Conservation (phyloP, 352 stramenopile genomes). For the Discostella stelligera region DNA sequence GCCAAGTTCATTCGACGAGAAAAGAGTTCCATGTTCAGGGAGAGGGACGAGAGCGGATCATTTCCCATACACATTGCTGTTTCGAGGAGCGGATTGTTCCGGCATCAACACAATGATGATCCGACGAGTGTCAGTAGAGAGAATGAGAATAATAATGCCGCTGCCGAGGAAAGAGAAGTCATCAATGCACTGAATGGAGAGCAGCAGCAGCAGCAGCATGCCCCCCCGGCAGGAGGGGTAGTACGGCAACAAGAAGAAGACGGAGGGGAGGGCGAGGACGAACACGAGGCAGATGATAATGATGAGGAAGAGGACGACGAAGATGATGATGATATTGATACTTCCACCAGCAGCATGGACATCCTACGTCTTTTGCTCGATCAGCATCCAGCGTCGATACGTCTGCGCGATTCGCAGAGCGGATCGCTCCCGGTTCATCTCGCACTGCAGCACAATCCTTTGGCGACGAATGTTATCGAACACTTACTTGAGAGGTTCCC, state of each 20-base stretch:
- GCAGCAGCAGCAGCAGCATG: not conserved
- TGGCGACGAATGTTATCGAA: constrained; percentile 24
- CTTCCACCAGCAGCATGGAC: constrained; percentile 23
- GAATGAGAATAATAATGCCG: not conserved
- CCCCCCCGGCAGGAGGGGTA: not conserved
- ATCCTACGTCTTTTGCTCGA: constrained; percentile 39
- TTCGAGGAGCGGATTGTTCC: constrained; percentile 25
- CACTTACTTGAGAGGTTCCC: constrained; percentile 36
- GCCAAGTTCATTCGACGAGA: constrained; percentile 40
- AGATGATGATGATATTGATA: not conserved
- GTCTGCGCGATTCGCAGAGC: constrained; percentile 31
- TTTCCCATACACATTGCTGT: constrained; percentile 41
- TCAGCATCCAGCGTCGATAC: constrained; percentile 38
- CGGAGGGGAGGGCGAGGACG: constrained; percentile 20
- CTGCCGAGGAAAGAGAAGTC: not conserved
- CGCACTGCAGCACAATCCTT: constrained; percentile 28
- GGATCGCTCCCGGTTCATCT: constrained; percentile 46
- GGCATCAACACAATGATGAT: not conserved
- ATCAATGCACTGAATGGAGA: not conserved
- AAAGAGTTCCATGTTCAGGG: constrained; percentile 29
- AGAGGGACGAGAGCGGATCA: constrained; percentile 39
- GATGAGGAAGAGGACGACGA: not conserved
- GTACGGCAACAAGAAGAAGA: constrained; percentile 3
- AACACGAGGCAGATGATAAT: constrained; percentile 21
- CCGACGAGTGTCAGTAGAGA: not conserved